Conservation (phyloP, 2,329 filamentous ascomycete genomes). For the Fusarium acutatum region DNA sequence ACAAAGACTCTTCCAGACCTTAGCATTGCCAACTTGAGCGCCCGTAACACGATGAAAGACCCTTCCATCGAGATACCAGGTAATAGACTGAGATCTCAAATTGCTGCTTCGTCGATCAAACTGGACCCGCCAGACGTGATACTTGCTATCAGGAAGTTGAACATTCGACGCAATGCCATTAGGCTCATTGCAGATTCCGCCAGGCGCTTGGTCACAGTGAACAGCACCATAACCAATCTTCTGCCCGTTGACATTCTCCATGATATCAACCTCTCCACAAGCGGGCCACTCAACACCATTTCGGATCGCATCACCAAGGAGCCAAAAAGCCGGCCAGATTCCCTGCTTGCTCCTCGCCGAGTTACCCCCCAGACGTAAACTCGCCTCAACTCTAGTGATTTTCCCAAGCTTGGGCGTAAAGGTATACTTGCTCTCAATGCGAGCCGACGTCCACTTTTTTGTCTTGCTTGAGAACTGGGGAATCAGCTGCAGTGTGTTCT, state of each 20-base stretch:
- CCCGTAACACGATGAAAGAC: conserved; percentile 56
- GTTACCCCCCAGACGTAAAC: conserved; percentile 58
- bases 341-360: conserved; percentile 56
- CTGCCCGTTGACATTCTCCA: conserved; percentile 64
- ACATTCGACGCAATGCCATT: conserved; percentile 50
- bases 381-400: conserved; percentile 56
- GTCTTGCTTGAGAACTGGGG: conserved; percentile 51
- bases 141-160: conserved; percentile 51
- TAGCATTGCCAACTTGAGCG: conserved; percentile 53
- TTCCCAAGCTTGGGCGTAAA: conserved; percentile 57
- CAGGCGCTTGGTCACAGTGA: conserved; percentile 58
- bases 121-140: conserved; percentile 60
- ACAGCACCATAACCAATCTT: conserved; percentile 57
- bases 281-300: conserved; percentile 59
- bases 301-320: conserved; percentile 60
- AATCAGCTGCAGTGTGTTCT: conserved; percentile 60
- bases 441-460: conserved; percentile 62
- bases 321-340: conserved; percentile 68
- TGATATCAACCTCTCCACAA: conserved; percentile 66
- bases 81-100: conserved; percentile 59
- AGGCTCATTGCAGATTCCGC: conserved; percentile 62
- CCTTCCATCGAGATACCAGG: conserved; percentile 58
- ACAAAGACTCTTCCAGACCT: conserved; percentile 59
- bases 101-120: conserved; percentile 57
- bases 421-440: conserved; percentile 59